Conservation (phyloP, 2,329 filamentous ascomycete genomes). For the Phyllachora maydis region DNA sequence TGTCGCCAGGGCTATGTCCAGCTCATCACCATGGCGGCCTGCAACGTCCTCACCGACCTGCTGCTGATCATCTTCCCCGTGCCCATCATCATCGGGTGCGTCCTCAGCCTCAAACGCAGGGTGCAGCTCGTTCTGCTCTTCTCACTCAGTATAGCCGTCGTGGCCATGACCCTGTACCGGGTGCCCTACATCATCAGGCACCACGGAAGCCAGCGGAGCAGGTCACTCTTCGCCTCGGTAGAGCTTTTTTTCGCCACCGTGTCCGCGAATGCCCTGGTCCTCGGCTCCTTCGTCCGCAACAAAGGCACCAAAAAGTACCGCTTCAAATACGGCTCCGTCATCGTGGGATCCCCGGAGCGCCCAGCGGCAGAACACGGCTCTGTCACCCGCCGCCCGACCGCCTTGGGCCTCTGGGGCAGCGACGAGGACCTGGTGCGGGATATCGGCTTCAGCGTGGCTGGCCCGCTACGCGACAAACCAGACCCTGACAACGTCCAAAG, state of each 20-base stretch:
- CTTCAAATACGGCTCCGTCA: conserved; percentile 44
- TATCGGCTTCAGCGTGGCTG: conserved; percentile 47
- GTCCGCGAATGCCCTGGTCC: conserved; percentile 71
- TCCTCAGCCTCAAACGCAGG: conserved; percentile 61
- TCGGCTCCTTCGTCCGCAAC: conserved; percentile 85
- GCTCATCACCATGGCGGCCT: conserved; percentile 72
- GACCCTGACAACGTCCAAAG: conserved; percentile 4
- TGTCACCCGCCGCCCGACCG: conserved; percentile 20
- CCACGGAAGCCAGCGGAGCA: conserved; percentile 61
- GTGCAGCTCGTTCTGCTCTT: conserved; percentile 63
- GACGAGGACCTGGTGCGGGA: conserved; percentile 78
- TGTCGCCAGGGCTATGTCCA: conserved; percentile 80
- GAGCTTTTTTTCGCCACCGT: conserved; percentile 79
- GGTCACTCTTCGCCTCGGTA: conserved; percentile 72
- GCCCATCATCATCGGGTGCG: conserved; percentile 63
- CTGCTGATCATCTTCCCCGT: conserved; percentile 77
- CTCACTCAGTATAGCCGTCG: conserved; percentile 61
- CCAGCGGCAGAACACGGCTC: conserved; percentile 13
- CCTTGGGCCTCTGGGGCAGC: conserved; percentile 59
- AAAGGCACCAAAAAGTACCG: conserved; percentile 77
- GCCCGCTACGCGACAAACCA: conserved; percentile 22
- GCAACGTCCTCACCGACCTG: conserved; percentile 76
- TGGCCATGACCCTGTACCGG: conserved; percentile 61
- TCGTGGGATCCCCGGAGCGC: conserved; percentile 40
- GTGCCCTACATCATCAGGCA: conserved; percentile 56